Percentiles rank a stretch among this genome's conserved stretches.
These are phyloP conservation scores for Cenchrus purpureus DNA, from an alignment of 176 grass and related monocot species.

Conservation along the genomic window DNA sequence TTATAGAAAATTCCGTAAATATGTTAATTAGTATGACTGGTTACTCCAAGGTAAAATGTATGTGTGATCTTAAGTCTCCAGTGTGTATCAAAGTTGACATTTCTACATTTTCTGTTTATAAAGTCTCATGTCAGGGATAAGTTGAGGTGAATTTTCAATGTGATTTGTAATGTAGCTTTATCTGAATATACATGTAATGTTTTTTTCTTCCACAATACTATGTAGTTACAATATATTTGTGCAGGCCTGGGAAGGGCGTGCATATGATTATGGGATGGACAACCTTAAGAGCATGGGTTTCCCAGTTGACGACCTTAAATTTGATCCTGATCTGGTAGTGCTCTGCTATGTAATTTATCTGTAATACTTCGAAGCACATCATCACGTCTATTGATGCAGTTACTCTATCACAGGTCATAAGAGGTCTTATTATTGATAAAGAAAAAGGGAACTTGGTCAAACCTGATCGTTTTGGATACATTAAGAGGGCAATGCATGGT, in stretches of 20 bases:
- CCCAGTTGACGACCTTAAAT: constrained; percentile 87
- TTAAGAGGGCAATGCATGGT: constrained; percentile 98
- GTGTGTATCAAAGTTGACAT: background rate
- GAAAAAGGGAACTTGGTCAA: constrained; percentile 97
- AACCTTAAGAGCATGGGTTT: constrained; percentile 91
- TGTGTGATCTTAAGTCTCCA: background rate
- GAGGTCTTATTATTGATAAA: constrained; percentile 94
- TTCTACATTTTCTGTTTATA: background rate
- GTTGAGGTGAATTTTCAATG: background rate
- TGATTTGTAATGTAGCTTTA: background rate
- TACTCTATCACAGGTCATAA: constrained; percentile 71
- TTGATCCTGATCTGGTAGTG: constrained; percentile 91
- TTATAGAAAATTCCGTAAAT: constrained; percentile 9
- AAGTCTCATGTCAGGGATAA: background rate
- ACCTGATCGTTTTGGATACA: constrained; percentile 92
- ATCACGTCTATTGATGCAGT: constrained; percentile 21
- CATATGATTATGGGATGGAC: constrained; percentile 99
- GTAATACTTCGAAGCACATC: constrained; percentile 33
- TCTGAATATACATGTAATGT: background rate
- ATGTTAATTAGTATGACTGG: constrained; percentile 26
- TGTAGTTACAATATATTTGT: constrained; percentile 34
- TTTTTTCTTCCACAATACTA: constrained; percentile 2
- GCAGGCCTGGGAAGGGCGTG: constrained; percentile 97
- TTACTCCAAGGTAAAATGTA: constrained; percentile 2
- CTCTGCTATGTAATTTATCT: constrained; percentile 37